Evolutionary conservation across 208 protist genomes (phyloP).

Genomic region (Acanthamoeba royreba): DNA sequence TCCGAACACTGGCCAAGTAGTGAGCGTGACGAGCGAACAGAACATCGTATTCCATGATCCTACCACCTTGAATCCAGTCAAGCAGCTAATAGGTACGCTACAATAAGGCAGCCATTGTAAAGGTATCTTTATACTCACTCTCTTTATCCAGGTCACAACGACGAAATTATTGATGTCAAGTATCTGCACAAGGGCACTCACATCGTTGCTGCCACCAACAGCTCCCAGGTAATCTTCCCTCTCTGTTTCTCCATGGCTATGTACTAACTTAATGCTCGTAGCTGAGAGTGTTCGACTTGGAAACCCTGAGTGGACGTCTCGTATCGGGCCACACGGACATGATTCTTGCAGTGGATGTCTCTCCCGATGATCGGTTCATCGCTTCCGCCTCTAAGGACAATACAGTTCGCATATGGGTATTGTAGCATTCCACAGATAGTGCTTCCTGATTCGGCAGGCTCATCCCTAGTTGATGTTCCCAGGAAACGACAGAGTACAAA

Average conservation of each 20-base stretch:
- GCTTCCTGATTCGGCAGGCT: not conserved
- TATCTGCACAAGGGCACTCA: not conserved
- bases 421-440: not conserved
- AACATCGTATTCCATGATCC: slow-evolving; percentile 63
- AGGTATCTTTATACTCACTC: not conserved
- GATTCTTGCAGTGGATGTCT: slow-evolving; percentile 71
- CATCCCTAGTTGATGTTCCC: not conserved
- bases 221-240: slow-evolving; percentile 36
- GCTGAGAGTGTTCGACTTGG: slow-evolving; percentile 42
- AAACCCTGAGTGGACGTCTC: not conserved
- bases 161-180: slow-evolving; percentile 64
- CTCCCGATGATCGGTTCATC: slow-evolving; percentile 47
- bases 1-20: not conserved
- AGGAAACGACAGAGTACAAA: not conserved
- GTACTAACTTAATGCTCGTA: not conserved
- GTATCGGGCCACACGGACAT: slow-evolving; percentile 70
- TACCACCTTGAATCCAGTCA: not conserved
- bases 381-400: slow-evolving; percentile 73
- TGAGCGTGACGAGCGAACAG: slow-evolving; percentile 57
- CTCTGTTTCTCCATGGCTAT: not conserved
- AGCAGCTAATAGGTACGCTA: not conserved
- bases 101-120: not conserved
- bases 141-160: slow-evolving; percentile 53
- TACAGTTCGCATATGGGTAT: slow-evolving; percentile 68
- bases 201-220: slow-evolving; percentile 56